Base-by-base conservation (phyloP, 176 grass and related monocot genomes). In the Juncus inflexus region DNA sequence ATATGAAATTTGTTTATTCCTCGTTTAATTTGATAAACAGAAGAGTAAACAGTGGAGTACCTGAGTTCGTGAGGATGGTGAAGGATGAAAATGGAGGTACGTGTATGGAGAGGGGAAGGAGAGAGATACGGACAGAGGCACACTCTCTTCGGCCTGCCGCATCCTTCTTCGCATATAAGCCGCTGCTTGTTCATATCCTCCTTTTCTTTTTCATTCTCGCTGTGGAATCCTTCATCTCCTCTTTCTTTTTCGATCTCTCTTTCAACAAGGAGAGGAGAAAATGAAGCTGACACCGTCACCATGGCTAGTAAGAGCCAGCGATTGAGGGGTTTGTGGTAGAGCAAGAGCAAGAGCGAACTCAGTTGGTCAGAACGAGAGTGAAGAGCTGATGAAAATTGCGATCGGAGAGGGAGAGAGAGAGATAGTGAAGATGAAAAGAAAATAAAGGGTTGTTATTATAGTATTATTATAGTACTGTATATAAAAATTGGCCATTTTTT, bases 1-100 rank as follows among this genome's bases (percentile, higher is more conserved):
- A 28, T 28, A 28, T 28, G 19, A 28, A 28, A 28, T 28, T 28
- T 1, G 1, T 1, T 28, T 28, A 28, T 28, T 28, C 19, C 19
- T 28, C 2, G 43, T 47, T 47, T 47, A 47, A 47, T 47, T 47
- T 47, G 4, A 6, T 6, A 9, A 47, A 47, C 43, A 47, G 43
- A 6, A 47, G 0, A 47, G 9, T 47, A 47, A 47, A 47, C 4
- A 47, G 43, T 6, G 9, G 43, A 6, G 43, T 47, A 71, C 67
- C 14, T 71, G 67, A 71, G 67, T 71, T 71, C 67, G 7, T 71
- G 53, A 5, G 54, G 67, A 14, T 71, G 67, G 15, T 71, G 54
- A 3, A 71, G 52, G 12, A 71, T 45, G 39, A 59, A 15, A 19
- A 71, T 55, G 67, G 39, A 43, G 67, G 67, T 71, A 55, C 52